Conservation (phyloP, 345 rosid genomes). For the Firmiana major region DNA sequence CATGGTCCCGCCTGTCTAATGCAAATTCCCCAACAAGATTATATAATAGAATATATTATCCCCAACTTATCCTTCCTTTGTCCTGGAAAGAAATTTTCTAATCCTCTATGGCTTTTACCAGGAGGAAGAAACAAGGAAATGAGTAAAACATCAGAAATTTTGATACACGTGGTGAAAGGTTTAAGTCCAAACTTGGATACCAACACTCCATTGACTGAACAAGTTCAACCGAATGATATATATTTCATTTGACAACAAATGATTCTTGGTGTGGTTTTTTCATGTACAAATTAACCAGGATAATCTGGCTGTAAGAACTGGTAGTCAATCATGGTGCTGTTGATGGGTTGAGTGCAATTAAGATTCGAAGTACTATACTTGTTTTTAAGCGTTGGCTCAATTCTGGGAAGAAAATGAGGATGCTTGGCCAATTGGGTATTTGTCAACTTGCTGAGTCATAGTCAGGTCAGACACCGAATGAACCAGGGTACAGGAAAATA, state of each 20-base stretch:
- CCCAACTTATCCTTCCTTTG: slow-evolving; percentile 17
- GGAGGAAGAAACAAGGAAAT: neutral
- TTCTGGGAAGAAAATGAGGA: neutral
- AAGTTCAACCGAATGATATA: slow-evolving; percentile 25
- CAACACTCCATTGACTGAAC: neutral
- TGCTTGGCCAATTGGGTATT: slow-evolving; percentile 6
- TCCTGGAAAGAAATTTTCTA: slow-evolving; percentile 11
- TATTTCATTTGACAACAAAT: slow-evolving; percentile 1
- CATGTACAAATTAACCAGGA: neutral
- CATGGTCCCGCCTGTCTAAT: slow-evolving; percentile 28
- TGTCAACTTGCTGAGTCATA: neutral
- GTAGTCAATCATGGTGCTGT: neutral
- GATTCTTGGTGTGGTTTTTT: neutral
- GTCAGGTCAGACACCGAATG: neutral
- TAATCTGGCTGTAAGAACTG: neutral
- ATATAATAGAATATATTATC: slow-evolving; percentile 15
- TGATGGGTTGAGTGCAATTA: neutral
- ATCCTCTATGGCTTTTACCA: slow-evolving; percentile 18
- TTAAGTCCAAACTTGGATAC: slow-evolving; percentile 1
- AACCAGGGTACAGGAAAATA: neutral
- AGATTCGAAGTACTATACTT: neutral
- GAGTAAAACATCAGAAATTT: neutral
- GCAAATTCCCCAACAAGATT: slow-evolving; percentile 27
- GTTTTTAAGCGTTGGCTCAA: slow-evolving; percentile 5
- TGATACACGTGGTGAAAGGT: neutral